Evolutionary conservation across 1,284 basidiomycete species (phyloP).

Genomic region (Irpex lacteus): DNA sequence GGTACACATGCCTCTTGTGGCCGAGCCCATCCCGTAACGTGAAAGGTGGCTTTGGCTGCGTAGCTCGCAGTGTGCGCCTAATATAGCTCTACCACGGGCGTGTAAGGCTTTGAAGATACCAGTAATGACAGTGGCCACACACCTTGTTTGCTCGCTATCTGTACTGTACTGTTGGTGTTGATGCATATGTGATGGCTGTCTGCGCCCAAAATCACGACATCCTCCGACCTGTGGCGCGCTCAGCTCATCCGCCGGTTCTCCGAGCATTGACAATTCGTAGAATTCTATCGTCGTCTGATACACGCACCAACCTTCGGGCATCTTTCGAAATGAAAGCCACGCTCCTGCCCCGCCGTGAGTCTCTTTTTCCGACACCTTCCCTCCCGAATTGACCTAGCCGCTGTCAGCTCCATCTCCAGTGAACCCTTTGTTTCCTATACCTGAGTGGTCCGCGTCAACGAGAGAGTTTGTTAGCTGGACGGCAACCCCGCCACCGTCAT

Average conservation of each 20-base stretch:
- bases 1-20: background rate
- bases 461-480: background rate
- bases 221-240: background rate
- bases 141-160: background rate
- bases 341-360: conserved; percentile 8
- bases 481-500: background rate
- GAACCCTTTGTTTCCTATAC: conserved; percentile 1
- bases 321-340: conserved; percentile 7
- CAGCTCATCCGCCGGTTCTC: conserved; percentile 2
- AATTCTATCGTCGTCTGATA: conserved; percentile 24
- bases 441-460: background rate
- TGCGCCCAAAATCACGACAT: background rate
- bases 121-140: background rate
- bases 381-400: conserved; percentile 3
- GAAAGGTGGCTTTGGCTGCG: background rate
- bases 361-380: conserved; percentile 1
- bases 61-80: background rate
- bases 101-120: background rate
- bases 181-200: background rate
- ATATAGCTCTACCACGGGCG: background rate
- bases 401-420: background rate
- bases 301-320: conserved; percentile 20
- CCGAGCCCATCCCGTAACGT: background rate
- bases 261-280: conserved; percentile 12
- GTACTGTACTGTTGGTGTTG: background rate